phyloP scores from a whole-genome alignment of 805 yeast species.

The Yamadazyma laniorum region DNA sequence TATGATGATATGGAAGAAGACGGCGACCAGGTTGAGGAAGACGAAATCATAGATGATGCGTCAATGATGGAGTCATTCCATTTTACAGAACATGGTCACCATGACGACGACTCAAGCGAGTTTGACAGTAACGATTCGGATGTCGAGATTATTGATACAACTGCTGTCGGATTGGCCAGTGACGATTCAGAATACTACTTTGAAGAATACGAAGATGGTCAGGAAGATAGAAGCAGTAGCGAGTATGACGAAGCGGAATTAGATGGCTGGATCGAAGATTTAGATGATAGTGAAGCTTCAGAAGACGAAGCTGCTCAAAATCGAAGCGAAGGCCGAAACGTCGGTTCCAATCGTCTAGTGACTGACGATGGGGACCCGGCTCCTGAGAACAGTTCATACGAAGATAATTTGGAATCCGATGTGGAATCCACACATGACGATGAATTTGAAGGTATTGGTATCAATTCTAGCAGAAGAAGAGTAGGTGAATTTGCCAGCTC shows the following conservation, averaged over 20 bases:
- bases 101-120: constrained; percentile 32
- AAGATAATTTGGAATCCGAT: constrained; percentile 1
- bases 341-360: background rate
- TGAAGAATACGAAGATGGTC: constrained; percentile 25
- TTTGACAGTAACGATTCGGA: constrained; percentile 13
- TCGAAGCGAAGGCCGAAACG: background rate
- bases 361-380: background rate
- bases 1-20: constrained; percentile 20
- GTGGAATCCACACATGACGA: constrained; percentile 18
- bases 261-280: constrained; percentile 42
- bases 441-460: constrained; percentile 18
- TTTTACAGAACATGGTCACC: constrained; percentile 27
- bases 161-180: constrained; percentile 10
- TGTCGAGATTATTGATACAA: constrained; percentile 19
- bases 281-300: constrained; percentile 23
- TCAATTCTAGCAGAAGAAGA: constrained; percentile 13
- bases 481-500: constrained; percentile 24
- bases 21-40: constrained; percentile 38
- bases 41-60: constrained; percentile 9
- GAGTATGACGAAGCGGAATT: constrained; percentile 37
- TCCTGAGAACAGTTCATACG: constrained; percentile 1
- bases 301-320: constrained; percentile 13
- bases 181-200: constrained; percentile 7
- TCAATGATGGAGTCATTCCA: constrained; percentile 25
- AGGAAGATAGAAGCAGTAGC: constrained; percentile 27